A percentile compares a stretch with the other conserved stretches of the same genome.
Conservation (phyloP, 768 basidiomycete genomes). For the Kwoniella sp. region DNA sequence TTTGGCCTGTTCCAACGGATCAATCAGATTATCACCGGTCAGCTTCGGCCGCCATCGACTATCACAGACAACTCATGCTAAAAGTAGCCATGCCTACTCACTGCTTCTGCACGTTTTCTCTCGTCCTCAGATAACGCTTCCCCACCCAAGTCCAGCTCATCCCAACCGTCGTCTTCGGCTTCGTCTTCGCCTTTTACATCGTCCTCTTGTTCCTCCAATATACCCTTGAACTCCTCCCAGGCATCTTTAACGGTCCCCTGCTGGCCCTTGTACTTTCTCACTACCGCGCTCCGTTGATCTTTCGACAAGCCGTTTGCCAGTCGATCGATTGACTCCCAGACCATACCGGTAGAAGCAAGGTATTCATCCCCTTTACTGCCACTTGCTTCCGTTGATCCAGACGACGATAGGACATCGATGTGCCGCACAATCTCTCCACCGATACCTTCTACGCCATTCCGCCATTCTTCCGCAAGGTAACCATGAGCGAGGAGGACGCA, state of each 20-base stretch:
- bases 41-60: too few species aligned
- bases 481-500: constrained; percentile 33
- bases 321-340: constrained; percentile 45
- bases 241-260: constrained; percentile 43
- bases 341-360: constrained; percentile 38
- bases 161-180: constrained; percentile 28
- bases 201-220: constrained; percentile 31
- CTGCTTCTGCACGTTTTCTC: constrained; percentile 27
- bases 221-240: constrained; percentile 49
- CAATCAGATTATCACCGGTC: constrained; percentile 1
- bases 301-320: constrained; percentile 17
- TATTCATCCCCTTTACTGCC: constrained; percentile 26
- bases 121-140: constrained; percentile 32
- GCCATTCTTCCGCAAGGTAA: constrained; percentile 41
- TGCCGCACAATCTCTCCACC: constrained; percentile 20
- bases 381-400: too few species aligned
- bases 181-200: constrained; percentile 26
- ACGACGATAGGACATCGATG: constrained; percentile 6
- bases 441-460: constrained; percentile 23
- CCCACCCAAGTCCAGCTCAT: constrained; percentile 27
- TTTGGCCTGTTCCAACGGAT: constrained; percentile 28
- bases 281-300: constrained; percentile 30
- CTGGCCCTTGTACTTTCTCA: constrained; percentile 34
- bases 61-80: too few species aligned
- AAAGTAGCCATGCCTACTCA: too few species aligned